A percentile compares a stretch with the other conserved stretches of the same genome.
Conservation (phyloP, 139 green algal species). For the Chlorella sp. region DNA sequence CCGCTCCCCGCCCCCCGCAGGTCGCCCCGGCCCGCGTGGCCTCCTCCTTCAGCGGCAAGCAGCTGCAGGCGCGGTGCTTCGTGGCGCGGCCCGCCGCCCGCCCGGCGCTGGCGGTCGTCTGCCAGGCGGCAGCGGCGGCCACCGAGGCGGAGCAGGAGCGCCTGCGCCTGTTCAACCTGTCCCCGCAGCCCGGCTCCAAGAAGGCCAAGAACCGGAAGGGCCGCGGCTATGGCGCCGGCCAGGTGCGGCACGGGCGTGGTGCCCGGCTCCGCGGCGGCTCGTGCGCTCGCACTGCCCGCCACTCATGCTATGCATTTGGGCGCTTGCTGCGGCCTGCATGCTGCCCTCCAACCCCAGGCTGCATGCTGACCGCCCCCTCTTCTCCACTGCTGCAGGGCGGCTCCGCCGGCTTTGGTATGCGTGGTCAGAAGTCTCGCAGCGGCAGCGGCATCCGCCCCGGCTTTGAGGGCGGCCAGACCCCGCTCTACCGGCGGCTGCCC, state of each 20-base stretch:
- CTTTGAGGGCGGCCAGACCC: constrained; percentile 98
- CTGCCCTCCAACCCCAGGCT: not conserved
- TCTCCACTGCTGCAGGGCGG: constrained; percentile 72
- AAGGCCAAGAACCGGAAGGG: constrained; percentile 89
- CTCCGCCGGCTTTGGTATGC: constrained; percentile 96
- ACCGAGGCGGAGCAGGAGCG: constrained; percentile 35
- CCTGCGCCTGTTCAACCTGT: constrained; percentile 90
- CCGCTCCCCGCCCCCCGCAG: constrained; percentile 14
- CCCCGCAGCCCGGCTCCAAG: constrained; percentile 83
- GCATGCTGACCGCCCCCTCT: too few relatives aligned
- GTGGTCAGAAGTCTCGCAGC: constrained; percentile 95
- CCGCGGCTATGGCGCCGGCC: constrained; percentile 91
- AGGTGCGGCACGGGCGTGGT: constrained; percentile 82
- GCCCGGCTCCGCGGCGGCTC: too few relatives aligned
- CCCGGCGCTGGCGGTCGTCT: not conserved
- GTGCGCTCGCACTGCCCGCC: too few relatives aligned
- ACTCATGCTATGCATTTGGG: not conserved
- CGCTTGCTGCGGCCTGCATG: not conserved
- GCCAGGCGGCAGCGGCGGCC: not conserved
- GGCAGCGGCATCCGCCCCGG: constrained; percentile 85
- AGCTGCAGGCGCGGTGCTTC: constrained; percentile 15
- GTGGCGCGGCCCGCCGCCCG: not conserved
- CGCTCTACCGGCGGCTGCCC: constrained; percentile 95
- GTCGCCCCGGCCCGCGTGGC: not conserved
- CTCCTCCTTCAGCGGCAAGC: constrained; percentile 39